Evolutionary conservation across 305 asterid genomes (phyloP), one percentile per base, ranked within the genome.

Genomic region (Solanum chacoense): DNA sequence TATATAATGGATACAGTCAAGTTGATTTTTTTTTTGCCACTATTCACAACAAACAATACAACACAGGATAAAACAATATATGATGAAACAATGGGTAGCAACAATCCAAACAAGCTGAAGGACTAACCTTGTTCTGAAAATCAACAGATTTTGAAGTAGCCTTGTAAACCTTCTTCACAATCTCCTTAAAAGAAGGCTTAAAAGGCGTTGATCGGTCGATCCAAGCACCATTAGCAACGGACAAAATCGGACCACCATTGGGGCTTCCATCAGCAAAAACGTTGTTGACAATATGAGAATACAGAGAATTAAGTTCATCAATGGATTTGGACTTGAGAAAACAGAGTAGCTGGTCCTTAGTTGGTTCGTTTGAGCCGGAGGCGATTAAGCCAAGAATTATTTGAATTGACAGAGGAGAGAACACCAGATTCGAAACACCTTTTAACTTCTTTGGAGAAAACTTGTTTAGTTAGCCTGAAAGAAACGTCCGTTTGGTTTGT

Each of bases 221-320:
- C 96, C 98, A 96, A 26, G 93, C 93, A 35, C 96, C 96, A 69
- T 93, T 94, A 24, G 95, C 97, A 86, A 92, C 91, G 6, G 97
- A 91, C 92, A 96, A 78, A 1, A 85, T 85, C 0, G 96, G 98
- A 18, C 98, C 98, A 32, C 96, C 97, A 14, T 88, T 89, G 18
- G 91, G 87, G 42, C 91, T 86, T 22, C 95, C 96, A 89, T 94
- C 96, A 79, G 94, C 91, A 77, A 94, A 90, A 36, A 94, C 80
- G 35, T 76, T 79, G 13, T 88, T 79, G 81, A 92, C 92, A 31
- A 91, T 90, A 92, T 90, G 93, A 8, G 95, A 94, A n/a, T 92
- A 87, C 16, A 95, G 90, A 9, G 90, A 88, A 32, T 91, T 84
- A 83, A 95, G 93, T 11, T 93, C 95, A 9, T 92, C 92, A 11